Conservation (phyloP, 1,284 basidiomycete species). For the Rhodotorula sp. region DNA sequence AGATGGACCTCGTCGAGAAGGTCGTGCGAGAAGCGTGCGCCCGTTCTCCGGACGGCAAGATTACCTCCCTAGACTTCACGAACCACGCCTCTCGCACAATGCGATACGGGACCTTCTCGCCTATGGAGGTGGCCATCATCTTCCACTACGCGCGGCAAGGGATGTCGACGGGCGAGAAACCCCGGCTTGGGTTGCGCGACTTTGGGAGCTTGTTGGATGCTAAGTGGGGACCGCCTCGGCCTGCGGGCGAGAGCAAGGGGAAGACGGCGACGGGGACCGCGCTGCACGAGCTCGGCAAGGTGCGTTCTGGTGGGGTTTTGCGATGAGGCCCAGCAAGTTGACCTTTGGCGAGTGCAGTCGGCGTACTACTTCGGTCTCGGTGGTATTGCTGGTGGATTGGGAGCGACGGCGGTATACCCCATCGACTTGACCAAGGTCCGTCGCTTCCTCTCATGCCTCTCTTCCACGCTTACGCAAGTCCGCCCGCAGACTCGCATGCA, state of each 20-base stretch:
- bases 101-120: slow-evolving; percentile 87
- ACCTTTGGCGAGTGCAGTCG: slow-evolving; percentile 44
- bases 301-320: background rate
- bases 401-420: slow-evolving; percentile 82
- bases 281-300: slow-evolving; percentile 37
- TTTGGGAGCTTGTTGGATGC: slow-evolving; percentile 87
- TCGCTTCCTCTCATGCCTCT: too few relatives aligned
- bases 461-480: too few relatives aligned
- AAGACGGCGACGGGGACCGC: slow-evolving; percentile 15
- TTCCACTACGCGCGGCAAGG: slow-evolving; percentile 86
- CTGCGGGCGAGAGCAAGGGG: slow-evolving; percentile 5
- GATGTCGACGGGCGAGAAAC: slow-evolving; percentile 58
- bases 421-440: slow-evolving; percentile 59
- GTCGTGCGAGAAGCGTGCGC: slow-evolving; percentile 72
- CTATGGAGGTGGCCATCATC: slow-evolving; percentile 91
- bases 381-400: slow-evolving; percentile 85
- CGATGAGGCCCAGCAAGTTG: too few relatives aligned
- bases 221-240: slow-evolving; percentile 64
- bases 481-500: slow-evolving; percentile 80
- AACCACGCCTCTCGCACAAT: slow-evolving; percentile 56
- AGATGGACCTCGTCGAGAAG: slow-evolving; percentile 93
- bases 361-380: slow-evolving; percentile 84
- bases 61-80: slow-evolving; percentile 59
- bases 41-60: slow-evolving; percentile 88
- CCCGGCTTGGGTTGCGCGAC: slow-evolving; percentile 74